Evolutionary conservation across 805 yeast species (phyloP).

Genomic region (Isabelozyma gotoi): DNA sequence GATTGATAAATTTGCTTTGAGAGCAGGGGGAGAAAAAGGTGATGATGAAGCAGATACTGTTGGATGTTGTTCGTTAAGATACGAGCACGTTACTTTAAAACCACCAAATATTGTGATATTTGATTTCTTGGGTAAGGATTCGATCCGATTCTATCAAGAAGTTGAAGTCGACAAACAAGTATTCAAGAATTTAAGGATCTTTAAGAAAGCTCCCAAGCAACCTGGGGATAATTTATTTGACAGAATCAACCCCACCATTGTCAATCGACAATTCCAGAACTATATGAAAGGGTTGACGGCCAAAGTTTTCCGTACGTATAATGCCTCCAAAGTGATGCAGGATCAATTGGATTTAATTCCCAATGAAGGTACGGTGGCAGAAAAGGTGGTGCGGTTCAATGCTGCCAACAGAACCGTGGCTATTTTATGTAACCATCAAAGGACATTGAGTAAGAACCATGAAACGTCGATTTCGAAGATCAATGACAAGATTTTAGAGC

Average conservation of each 20-base stretch:
- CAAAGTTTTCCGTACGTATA: conserved; percentile 94
- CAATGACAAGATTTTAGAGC: conserved; percentile 71
- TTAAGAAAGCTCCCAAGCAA: conserved; percentile 83
- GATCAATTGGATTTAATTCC: conserved; percentile 83
- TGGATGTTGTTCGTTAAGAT: conserved; percentile 93
- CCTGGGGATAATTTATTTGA: conserved; percentile 94
- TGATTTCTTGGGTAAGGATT: conserved; percentile 95
- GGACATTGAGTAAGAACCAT: conserved; percentile 84
- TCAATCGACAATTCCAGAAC: conserved; percentile 83
- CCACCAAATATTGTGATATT: conserved; percentile 86
- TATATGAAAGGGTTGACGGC: conserved; percentile 95
- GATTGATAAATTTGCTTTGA: conserved; percentile 87
- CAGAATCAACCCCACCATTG: conserved; percentile 76
- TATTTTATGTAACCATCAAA: conserved; percentile 93
- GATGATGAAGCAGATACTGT: conserved; percentile 98
- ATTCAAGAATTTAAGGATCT: conserved; percentile 81
- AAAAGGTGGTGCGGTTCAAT: conserved; percentile 82
- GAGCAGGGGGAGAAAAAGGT: conserved; percentile 98
- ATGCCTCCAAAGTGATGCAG: conserved; percentile 96
- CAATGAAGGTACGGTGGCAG: conserved; percentile 85
- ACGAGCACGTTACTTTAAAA: conserved; percentile 79
- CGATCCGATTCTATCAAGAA: conserved; percentile 87
- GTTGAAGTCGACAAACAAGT: conserved; percentile 92
- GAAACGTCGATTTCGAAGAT: conserved; percentile 79
- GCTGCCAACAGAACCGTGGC: conserved; percentile 97